A percentile compares a stretch with the other conserved stretches of the same genome.
These are phyloP conservation scores for Metschnikowia lachancei DNA, from an alignment of 805 yeast genomes.

Conservation along the genomic window DNA sequence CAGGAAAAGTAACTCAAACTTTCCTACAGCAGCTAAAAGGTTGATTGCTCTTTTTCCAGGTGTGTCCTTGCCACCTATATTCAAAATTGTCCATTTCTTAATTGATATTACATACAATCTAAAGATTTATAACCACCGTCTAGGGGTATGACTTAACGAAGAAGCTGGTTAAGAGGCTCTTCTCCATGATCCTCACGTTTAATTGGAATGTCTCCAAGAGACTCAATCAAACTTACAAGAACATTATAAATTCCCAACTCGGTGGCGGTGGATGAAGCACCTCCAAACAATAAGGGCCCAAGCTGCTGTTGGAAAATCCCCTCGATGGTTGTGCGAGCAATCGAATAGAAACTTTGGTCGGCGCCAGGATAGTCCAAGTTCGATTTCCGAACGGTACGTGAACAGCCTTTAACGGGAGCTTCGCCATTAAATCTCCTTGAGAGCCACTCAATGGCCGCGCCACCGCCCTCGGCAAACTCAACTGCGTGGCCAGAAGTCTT, in stretches of 20 bases:
- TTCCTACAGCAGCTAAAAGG: too few relatives aligned
- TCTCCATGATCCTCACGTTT: not conserved
- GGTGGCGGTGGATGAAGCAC: constrained; percentile 1
- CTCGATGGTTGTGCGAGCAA: constrained; percentile 1
- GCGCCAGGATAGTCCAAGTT: constrained; percentile 17
- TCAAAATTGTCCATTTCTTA: too few relatives aligned
- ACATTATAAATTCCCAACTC: not conserved
- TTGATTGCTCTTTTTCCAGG: too few relatives aligned
- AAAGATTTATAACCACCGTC: too few relatives aligned
- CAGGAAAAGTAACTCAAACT: too few relatives aligned
- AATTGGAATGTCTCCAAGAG: constrained; percentile 9
- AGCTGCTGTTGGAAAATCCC: constrained; percentile 3
- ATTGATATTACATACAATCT: too few relatives aligned
- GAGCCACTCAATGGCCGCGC: constrained; percentile 15
- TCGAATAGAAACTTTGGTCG: constrained; percentile 7
- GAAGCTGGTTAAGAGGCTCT: not conserved
- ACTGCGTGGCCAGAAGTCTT: constrained; percentile 27
- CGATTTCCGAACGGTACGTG: constrained; percentile 9
- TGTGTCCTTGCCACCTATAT: too few relatives aligned
- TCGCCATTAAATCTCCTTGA: constrained; percentile 12
- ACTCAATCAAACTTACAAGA: constrained; percentile 2
- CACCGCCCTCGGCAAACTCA: constrained; percentile 18
- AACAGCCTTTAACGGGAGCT: constrained; percentile 14
- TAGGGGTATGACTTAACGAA: too few relatives aligned
- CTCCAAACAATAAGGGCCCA: constrained; percentile 3